Base-by-base conservation (phyloP, 805 yeast species). In the Clavispora asparagi region DNA sequence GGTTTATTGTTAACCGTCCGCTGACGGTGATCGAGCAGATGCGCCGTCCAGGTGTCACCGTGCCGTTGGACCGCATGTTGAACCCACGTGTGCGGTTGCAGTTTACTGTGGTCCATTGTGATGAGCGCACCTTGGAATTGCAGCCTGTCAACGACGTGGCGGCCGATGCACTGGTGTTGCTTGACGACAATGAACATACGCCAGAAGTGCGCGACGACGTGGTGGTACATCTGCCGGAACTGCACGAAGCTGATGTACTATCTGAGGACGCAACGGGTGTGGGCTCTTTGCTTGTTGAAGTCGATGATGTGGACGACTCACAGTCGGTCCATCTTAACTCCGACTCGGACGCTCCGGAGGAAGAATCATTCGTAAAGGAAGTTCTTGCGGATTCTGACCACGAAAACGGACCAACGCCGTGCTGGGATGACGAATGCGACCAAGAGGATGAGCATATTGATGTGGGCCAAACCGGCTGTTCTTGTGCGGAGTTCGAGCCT, bases 1-100 rank as follows among this genome's bases (percentile, higher is more conserved):
- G 74, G 6, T 68, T 71, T 42, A 64, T 70, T 29, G 54, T 71
- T 29, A 52, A 64, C 27, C 59, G 59, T 44, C 70, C 73, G 2
- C 61, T 67, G 4, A 37, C 50, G 7, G 40, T 40, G 12, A 41
- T 52, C 28, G 33, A 28, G 35, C 41, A 39, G 14, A 13, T 46
- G 39, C 37, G 37, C 13, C 25, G 37, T 9, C 28, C 40, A 12
- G 42, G 35, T 27, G 12, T 13, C 1, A 29, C 35, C 4, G 32
- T 52, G 10, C 39, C 44, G 7, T 39, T 51, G 44, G 49, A 44
- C 16, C 29, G n/a, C 9, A 27, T 52, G 19, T 39, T 49, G 28
- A 46, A 44, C 40, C 52, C 56, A 2, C 43, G 38, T 32, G 44
- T 47, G 26, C 53, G 47, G 42, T 33, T 53, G 42, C 28, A 29